A percentile compares a stretch with the other conserved stretches of the same genome.
phyloP scores from a whole-genome alignment of 805 yeast genomes.

The Saccharomycopsis sp. region DNA sequence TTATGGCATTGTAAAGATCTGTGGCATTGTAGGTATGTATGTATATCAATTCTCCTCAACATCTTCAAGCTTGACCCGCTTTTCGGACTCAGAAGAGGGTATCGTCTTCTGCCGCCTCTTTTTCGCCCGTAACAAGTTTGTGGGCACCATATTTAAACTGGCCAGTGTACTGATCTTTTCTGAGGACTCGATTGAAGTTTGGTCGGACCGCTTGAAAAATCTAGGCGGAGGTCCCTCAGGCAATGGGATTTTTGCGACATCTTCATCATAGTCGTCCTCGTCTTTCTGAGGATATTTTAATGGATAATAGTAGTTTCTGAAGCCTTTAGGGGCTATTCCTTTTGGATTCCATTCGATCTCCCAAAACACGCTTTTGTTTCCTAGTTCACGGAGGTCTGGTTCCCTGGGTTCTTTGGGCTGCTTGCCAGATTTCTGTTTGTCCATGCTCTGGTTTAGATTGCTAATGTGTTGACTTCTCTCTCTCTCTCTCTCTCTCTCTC shows the following conservation, averaged over 20 bases:
- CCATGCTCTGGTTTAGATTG: not conserved
- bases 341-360: slow-evolving; percentile 20
- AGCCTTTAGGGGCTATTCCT: slow-evolving; percentile 18
- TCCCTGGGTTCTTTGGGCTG: not conserved
- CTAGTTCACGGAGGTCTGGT: slow-evolving; percentile 2
- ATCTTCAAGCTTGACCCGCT: slow-evolving; percentile 9
- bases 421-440: not conserved
- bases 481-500: too few relatives aligned
- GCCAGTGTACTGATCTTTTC: slow-evolving; percentile 4
- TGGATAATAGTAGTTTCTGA: slow-evolving; percentile 16
- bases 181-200: not conserved
- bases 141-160: slow-evolving; percentile 6
- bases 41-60: slow-evolving; percentile 12
- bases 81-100: not conserved
- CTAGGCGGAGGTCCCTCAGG: slow-evolving; percentile 19
- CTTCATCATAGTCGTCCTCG: not conserved
- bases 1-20: not conserved
- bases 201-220: slow-evolving; percentile 9
- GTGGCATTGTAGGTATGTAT: not conserved
- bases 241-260: slow-evolving; percentile 8
- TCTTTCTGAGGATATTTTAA: slow-evolving; percentile 8
- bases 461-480: too few relatives aligned
- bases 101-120: not conserved
- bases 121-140: slow-evolving; percentile 5
- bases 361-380: slow-evolving; percentile 18